Base-by-base conservation (phyloP, 257 asterid genomes). In the Lantana camara region DNA sequence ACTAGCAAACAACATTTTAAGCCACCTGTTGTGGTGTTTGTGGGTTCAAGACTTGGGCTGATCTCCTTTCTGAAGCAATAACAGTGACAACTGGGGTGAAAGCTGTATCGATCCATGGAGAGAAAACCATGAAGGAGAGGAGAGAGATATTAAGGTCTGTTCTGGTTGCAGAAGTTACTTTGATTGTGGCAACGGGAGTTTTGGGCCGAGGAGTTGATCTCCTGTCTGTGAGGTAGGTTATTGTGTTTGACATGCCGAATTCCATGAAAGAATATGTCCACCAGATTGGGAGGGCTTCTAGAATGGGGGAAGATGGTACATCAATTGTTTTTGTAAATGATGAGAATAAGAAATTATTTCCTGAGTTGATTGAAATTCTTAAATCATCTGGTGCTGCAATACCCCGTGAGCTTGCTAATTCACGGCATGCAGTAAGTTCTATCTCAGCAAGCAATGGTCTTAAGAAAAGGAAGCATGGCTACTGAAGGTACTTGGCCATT, bases 11-110 rank as follows among this genome's bases (percentile, higher is more conserved):
- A 82, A 45, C 98, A 93, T 68, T 93, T 83, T 67, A 83, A 80
- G 81, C 98, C 98, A 2, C 98, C 98, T 0, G 88, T 82, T 45
- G 81, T 93, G 54, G 96, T 93, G 49, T 93, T 93, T 82, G 98
- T 93, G 67, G 89, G 82, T 59, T 89, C 97, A 41, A 78, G 96
- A 67, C 53, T 93, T 6, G 98, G 57, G 96, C 98, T 0, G 95
- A 93, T 77, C 89, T 93, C 41, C 95, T 93, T 21, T 80, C 91
- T 17, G 91, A 85, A 59, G 97, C 98, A 60, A 87, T 92, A 64
- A 79, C 81, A 24, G 47, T 67, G 15, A 61, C 75, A 9, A 89
- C 91, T 34, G 93, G 97, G 59, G 52, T 87, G 65, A 85, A 69
- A 74, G 85, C 97, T 38, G 42, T 80, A 41, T 83, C 98, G 9